Percentiles rank a stretch among this genome's conserved stretches.
phyloP scores from a whole-genome alignment of 2,329 filamentous ascomycete species.

The Teratosphaeria viscida region DNA sequence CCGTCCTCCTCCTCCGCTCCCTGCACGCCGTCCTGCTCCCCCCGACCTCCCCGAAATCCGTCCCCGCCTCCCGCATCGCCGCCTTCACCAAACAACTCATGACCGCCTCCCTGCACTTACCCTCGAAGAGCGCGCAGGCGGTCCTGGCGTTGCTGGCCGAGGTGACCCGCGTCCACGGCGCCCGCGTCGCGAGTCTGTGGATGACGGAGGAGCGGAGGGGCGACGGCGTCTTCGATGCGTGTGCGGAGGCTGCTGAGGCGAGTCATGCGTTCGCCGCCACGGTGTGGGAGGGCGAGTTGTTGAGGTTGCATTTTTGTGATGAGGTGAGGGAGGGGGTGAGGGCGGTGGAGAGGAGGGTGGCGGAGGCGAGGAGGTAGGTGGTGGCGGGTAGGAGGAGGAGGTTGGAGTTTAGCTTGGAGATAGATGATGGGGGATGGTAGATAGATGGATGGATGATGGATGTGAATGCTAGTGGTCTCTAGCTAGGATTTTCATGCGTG shows the following conservation, averaged over 20 bases:
- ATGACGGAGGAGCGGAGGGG: conserved; percentile 88
- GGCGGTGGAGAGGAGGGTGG: conserved; percentile 6
- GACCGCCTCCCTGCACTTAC: conserved; percentile 69
- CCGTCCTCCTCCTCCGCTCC: conserved; percentile 80
- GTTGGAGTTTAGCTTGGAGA: too few relatives aligned
- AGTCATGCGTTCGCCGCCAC: conserved; percentile 87
- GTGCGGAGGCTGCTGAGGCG: conserved; percentile 63
- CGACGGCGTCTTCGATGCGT: conserved; percentile 73
- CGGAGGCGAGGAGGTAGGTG: background rate
- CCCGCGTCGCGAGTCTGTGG: conserved; percentile 79
- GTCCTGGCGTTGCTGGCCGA: conserved; percentile 67
- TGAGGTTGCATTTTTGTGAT: conserved; percentile 77
- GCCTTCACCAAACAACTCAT: conserved; percentile 89
- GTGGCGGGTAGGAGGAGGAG: too few relatives aligned
- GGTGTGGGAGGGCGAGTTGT: conserved; percentile 84
- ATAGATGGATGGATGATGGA: too few relatives aligned
- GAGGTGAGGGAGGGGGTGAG: conserved; percentile 59
- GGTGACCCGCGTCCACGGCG: conserved; percentile 69
- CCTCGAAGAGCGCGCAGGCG: conserved; percentile 79
- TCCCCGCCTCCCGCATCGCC: conserved; percentile 75
- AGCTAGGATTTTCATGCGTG: too few relatives aligned
- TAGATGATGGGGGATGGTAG: too few relatives aligned
- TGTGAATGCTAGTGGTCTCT: too few relatives aligned
- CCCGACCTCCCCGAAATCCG: conserved; percentile 57
- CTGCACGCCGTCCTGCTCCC: conserved; percentile 74